phyloP scores from a whole-genome alignment of 2,329 filamentous ascomycete genomes.

The Epichloe glyceriae region DNA sequence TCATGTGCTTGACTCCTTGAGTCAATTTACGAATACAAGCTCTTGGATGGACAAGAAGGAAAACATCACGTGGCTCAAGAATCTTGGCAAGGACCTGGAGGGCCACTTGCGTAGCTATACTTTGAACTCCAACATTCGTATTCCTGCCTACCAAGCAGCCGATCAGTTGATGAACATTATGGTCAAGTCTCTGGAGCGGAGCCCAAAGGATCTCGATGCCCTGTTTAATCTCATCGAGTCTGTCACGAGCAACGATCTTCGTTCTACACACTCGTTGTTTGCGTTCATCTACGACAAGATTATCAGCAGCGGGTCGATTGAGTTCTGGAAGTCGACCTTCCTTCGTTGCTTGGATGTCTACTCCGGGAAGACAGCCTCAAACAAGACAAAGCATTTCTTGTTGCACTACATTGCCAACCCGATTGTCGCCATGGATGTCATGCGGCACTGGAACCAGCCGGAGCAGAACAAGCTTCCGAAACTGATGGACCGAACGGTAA shows the following conservation, averaged over 20 bases:
- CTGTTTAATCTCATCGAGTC: constrained; percentile 76
- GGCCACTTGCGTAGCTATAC: constrained; percentile 56
- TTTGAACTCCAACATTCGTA: constrained; percentile 57
- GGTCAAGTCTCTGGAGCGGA: constrained; percentile 63
- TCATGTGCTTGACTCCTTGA: constrained; percentile 70
- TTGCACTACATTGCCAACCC: constrained; percentile 90
- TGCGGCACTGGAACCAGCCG: constrained; percentile 59
- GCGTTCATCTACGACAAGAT: constrained; percentile 76
- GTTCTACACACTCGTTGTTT: constrained; percentile 60
- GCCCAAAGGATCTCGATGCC: constrained; percentile 65
- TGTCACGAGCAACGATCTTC: constrained; percentile 72
- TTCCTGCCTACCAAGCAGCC: constrained; percentile 78
- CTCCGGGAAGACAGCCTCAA: constrained; percentile 61
- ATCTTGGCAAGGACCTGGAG: constrained; percentile 67
- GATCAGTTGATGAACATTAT: constrained; percentile 81
- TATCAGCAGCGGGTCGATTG: constrained; percentile 71
- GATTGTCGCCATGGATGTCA: constrained; percentile 91
- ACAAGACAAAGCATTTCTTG: constrained; percentile 86
- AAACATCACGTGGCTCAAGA: constrained; percentile 45
- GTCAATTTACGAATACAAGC: constrained; percentile 48
- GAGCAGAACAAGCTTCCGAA: constrained; percentile 47
- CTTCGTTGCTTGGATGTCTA: constrained; percentile 83
- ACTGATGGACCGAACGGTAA: constrained; percentile 75
- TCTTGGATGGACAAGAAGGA: constrained; percentile 62
- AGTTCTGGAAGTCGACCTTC: constrained; percentile 73